Conservation (phyloP, 2,329 filamentous ascomycete species). For the Sporothrix humicola region DNA sequence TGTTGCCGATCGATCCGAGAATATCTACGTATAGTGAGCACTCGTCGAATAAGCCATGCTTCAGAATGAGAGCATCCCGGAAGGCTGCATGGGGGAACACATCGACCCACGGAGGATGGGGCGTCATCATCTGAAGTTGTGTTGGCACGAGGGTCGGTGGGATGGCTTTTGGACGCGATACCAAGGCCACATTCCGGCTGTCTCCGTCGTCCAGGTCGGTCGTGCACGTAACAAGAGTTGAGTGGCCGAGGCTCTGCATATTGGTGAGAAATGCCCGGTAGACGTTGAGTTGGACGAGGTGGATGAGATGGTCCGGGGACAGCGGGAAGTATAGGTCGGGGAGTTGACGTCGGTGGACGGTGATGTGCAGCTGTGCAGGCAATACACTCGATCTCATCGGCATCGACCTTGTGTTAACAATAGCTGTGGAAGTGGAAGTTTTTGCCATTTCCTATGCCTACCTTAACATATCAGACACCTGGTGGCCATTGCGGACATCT, state of each 20-base stretch:
- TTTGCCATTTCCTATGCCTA: not conserved
- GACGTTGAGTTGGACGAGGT: constrained; percentile 16
- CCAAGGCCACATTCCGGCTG: not conserved
- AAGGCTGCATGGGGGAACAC: not conserved
- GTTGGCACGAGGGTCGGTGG: not conserved
- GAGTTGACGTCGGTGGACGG: not conserved
- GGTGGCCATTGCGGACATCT: not conserved
- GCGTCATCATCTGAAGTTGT: not conserved
- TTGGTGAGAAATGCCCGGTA: not conserved
- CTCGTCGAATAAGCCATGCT: not conserved
- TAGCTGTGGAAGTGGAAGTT: not conserved
- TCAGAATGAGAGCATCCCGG: not conserved
- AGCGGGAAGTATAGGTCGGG: constrained; percentile 3
- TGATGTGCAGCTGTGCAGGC: not conserved
- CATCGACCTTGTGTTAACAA: not conserved
- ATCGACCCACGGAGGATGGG: constrained; percentile 2
- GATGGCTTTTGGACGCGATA: not conserved
- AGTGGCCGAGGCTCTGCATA: constrained; percentile 8
- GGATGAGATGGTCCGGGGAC: constrained; percentile 5
- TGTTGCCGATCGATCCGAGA: constrained; percentile 2
- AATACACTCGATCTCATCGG: not conserved
- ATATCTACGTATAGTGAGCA: constrained; percentile 1
- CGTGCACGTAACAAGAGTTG: not conserved
- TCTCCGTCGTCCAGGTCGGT: constrained; percentile 10
- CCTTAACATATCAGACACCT: not conserved